phyloP scores from a whole-genome alignment of 345 rosid species.

The Populus nigra region DNA sequence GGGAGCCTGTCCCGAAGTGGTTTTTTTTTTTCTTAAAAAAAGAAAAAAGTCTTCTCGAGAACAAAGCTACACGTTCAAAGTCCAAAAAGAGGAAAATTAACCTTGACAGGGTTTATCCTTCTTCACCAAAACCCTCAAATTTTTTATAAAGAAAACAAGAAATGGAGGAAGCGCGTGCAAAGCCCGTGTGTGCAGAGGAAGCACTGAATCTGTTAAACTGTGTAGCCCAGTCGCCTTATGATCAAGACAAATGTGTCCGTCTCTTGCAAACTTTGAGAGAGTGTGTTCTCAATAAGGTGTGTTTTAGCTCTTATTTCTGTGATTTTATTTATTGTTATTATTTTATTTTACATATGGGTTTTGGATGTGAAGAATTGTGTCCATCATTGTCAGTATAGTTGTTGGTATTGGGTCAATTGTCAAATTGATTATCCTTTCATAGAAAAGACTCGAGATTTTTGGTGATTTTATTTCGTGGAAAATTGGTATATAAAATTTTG shows the following conservation, averaged over 20 bases:
- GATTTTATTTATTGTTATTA: neutral
- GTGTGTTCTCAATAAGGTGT: constrained; percentile 68
- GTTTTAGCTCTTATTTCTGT: neutral
- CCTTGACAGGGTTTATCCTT: neutral
- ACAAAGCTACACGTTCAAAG: neutral
- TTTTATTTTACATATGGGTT: neutral
- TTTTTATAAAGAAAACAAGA: neutral
- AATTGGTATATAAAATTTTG: neutral
- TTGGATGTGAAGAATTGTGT: neutral
- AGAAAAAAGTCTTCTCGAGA: neutral
- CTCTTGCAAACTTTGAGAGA: constrained; percentile 59
- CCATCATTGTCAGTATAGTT: neutral
- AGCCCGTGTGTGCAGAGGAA: constrained; percentile 61
- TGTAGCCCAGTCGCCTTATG: constrained; percentile 62
- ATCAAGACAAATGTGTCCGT: constrained; percentile 56
- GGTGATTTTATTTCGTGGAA: no score
- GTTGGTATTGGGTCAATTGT: neutral
- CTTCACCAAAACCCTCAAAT: constrained; percentile 1
- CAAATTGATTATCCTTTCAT: neutral
- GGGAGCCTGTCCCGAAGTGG: neutral
- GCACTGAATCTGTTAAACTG: constrained; percentile 80
- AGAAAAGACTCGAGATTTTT: neutral
- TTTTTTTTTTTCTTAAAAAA: no score
- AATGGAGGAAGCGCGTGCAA: constrained; percentile 41
- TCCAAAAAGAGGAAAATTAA: neutral